These are phyloP conservation scores for Phytophthora syringae DNA, from an alignment of 352 stramenopile genomes.

Conservation along the genomic window DNA sequence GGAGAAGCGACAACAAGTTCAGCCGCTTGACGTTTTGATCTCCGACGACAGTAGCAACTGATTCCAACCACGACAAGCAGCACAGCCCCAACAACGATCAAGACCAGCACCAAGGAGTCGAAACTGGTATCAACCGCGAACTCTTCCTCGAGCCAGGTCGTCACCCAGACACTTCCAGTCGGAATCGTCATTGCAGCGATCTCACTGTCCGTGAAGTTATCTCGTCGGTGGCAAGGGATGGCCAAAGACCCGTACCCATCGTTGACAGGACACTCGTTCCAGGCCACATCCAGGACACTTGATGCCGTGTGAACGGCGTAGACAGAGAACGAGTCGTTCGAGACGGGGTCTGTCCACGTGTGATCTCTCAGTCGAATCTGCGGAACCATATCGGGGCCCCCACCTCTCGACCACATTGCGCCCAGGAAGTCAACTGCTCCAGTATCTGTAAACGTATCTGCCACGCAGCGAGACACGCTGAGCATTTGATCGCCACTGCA, in stretches of 20 bases:
- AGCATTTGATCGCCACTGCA: constrained; percentile 47
- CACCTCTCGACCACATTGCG: constrained; percentile 36
- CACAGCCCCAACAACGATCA: constrained; percentile 11
- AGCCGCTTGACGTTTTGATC: background rate
- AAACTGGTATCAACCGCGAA: constrained; percentile 12
- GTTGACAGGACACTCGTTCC: constrained; percentile 20
- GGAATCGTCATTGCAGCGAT: constrained; percentile 13
- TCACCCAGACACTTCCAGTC: constrained; percentile 17
- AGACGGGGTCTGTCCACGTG: constrained; percentile 28
- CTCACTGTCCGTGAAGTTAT: constrained; percentile 5
- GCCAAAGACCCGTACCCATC: constrained; percentile 25
- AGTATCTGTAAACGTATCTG: constrained; percentile 25
- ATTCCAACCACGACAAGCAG: background rate
- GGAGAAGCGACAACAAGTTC: constrained; percentile 2
- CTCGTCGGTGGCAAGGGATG: constrained; percentile 23
- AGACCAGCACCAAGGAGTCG: constrained; percentile 11
- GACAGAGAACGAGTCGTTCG: constrained; percentile 19
- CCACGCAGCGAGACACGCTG: constrained; percentile 32
- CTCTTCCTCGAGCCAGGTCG: constrained; percentile 19
- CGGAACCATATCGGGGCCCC: constrained; percentile 23
- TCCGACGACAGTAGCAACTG: constrained; percentile 8
- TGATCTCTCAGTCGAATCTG: constrained; percentile 31
- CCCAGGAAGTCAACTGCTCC: constrained; percentile 9
- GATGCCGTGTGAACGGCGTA: constrained; percentile 29
- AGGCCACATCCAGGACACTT: constrained; percentile 10